These are phyloP conservation scores for Heliamphora pulchella DNA, from an alignment of 179 eudicot genomes.

Conservation along the genomic window DNA sequence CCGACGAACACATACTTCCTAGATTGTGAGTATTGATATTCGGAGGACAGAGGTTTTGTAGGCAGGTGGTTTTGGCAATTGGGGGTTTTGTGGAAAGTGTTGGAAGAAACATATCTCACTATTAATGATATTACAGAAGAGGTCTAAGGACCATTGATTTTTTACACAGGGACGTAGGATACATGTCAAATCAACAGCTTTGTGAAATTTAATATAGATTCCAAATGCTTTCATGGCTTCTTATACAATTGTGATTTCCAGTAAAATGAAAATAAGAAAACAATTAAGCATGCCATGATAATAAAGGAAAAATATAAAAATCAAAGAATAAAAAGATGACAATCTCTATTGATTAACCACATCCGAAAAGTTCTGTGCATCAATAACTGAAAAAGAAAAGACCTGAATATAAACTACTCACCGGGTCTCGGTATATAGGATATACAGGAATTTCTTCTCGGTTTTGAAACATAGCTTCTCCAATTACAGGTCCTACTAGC, in stretches of 20 bases:
- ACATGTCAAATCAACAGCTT: too few species aligned
- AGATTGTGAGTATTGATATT: too few species aligned
- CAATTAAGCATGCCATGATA: background rate
- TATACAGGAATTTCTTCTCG: slow-evolving; percentile 87
- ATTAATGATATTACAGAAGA: too few species aligned
- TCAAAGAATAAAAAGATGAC: background rate
- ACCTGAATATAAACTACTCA: slow-evolving; percentile 29
- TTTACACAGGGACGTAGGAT: too few species aligned
- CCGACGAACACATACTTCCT: too few species aligned
- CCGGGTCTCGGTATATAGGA: slow-evolving; percentile 92
- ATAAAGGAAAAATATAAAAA: background rate
- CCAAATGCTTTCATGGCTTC: background rate
- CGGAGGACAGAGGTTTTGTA: too few species aligned
- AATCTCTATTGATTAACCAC: background rate
- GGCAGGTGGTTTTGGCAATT: too few species aligned
- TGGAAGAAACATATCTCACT: too few species aligned
- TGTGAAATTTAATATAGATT: too few species aligned
- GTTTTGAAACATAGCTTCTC: slow-evolving; percentile 95
- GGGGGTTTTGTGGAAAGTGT: too few species aligned
- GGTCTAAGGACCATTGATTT: too few species aligned
- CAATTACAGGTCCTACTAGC: slow-evolving; percentile 77
- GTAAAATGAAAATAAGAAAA: background rate
- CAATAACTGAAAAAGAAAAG: background rate
- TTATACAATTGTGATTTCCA: background rate
- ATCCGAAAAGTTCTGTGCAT: background rate